Conservation (phyloP, 2,329 filamentous ascomycete genomes). For the Beauveria varroae region DNA sequence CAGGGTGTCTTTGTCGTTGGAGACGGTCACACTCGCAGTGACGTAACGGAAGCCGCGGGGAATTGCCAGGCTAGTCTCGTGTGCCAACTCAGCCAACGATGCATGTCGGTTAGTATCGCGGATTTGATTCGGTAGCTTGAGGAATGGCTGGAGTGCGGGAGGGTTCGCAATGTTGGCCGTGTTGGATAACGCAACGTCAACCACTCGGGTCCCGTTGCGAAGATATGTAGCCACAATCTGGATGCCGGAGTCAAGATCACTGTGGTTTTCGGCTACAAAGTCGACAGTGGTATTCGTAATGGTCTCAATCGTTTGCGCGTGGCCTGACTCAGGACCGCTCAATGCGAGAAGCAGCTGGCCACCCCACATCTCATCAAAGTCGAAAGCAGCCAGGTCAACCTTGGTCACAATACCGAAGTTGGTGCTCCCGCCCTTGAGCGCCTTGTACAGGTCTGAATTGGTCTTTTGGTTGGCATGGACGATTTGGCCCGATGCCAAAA, state of each 20-base stretch:
- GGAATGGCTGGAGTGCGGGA: slow-evolving; percentile 9
- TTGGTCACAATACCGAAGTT: slow-evolving; percentile 36
- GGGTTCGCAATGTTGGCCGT: slow-evolving; percentile 11
- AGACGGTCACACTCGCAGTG: slow-evolving; percentile 12
- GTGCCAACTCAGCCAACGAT: slow-evolving; percentile 11
- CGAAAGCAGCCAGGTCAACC: slow-evolving; percentile 20
- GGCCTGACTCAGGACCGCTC: not conserved
- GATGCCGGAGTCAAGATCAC: slow-evolving; percentile 4
- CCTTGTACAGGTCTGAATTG: slow-evolving; percentile 37
- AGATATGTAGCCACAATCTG: slow-evolving; percentile 12
- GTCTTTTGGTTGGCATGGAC: slow-evolving; percentile 31
- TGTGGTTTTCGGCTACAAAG: slow-evolving; percentile 8
- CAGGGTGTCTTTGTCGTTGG: slow-evolving; percentile 11
- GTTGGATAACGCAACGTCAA: slow-evolving; percentile 8
- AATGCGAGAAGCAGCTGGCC: slow-evolving; percentile 10
- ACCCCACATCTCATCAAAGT: slow-evolving; percentile 15
- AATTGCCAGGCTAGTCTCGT: slow-evolving; percentile 12
- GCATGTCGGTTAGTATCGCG: slow-evolving; percentile 4
- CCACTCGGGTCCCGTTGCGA: slow-evolving; percentile 5
- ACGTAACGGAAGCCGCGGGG: slow-evolving; percentile 15
- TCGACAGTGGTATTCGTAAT: slow-evolving; percentile 7
- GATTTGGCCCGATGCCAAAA: slow-evolving; percentile 35
- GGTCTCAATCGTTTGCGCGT: slow-evolving; percentile 1
- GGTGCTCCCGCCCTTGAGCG: slow-evolving; percentile 38
- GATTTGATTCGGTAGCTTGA: slow-evolving; percentile 13